Percentiles rank a stretch among this genome's conserved stretches.
Conservation (phyloP, 345 rosid species). For the Geranium brycei region DNA sequence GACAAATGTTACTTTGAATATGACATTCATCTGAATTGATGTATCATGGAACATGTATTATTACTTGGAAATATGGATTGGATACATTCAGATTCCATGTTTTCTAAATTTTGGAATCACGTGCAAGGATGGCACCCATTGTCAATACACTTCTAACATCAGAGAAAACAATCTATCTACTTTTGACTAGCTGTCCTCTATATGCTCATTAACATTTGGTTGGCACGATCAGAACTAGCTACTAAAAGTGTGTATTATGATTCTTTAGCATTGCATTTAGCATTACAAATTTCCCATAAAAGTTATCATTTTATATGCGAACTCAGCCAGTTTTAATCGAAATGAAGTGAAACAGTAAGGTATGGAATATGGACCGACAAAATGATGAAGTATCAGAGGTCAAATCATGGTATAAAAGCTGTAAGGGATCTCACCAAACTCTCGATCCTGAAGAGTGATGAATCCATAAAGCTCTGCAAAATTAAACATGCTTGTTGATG, state of each 20-base stretch:
- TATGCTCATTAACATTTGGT: neutral
- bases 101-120: neutral
- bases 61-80: neutral
- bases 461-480: too few species aligned
- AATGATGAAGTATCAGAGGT: too few species aligned
- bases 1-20: neutral
- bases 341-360: too few species aligned
- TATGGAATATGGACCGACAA: too few species aligned
- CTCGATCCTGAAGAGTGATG: too few species aligned
- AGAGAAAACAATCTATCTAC: neutral
- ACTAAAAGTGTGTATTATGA: too few species aligned
- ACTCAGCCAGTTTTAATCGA: neutral
- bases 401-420: too few species aligned
- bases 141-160: neutral
- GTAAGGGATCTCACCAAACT: too few species aligned
- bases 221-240: neutral
- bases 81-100: neutral
- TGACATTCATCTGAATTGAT: neutral
- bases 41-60: neutral
- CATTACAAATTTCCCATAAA: too few species aligned
- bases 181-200: neutral
- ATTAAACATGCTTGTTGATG: too few species aligned
- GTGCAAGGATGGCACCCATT: neutral
- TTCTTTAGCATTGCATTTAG: too few species aligned
- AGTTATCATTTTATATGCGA: too few species aligned